Percentiles rank a stretch among this genome's conserved stretches.
These are phyloP conservation scores for Penicillium sp. DNA, from an alignment of 2,329 filamentous ascomycete genomes.

Conservation along the genomic window DNA sequence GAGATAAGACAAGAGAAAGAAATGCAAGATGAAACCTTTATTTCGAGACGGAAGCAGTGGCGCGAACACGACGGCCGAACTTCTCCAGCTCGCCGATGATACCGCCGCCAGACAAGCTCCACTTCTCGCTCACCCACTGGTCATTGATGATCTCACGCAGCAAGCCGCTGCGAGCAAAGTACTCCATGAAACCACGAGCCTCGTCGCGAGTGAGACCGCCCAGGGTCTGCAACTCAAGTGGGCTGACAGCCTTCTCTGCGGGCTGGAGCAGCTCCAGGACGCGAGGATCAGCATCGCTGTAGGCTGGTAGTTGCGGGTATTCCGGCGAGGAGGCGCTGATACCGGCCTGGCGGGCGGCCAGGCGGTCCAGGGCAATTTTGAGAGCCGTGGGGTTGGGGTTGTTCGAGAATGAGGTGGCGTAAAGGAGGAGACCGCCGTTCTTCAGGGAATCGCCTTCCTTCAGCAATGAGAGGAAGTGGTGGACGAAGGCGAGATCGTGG, in stretches of 20 bases:
- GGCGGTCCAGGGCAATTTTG: slow-evolving; percentile 62
- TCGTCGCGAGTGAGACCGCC: slow-evolving; percentile 72
- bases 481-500: slow-evolving; percentile 76
- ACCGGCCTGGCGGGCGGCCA: slow-evolving; percentile 46
- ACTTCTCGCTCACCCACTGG: slow-evolving; percentile 72
- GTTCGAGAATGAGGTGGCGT: slow-evolving; percentile 72
- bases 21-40: slow-evolving; percentile 15
- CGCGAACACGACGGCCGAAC: slow-evolving; percentile 42
- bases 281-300: slow-evolving; percentile 53
- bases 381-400: slow-evolving; percentile 63
- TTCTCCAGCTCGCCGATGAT: slow-evolving; percentile 84
- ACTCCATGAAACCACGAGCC: slow-evolving; percentile 80
- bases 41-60: slow-evolving; percentile 13
- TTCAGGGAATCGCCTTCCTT: slow-evolving; percentile 45
- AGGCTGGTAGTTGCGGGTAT: slow-evolving; percentile 53
- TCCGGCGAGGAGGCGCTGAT: slow-evolving; percentile 39
- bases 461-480: slow-evolving; percentile 72
- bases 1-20: slow-evolving; percentile 10
- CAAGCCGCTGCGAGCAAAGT: slow-evolving; percentile 85
- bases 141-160: slow-evolving; percentile 70
- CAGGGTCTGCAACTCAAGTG: slow-evolving; percentile 55
- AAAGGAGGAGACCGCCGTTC: slow-evolving; percentile 79
- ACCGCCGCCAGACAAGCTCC: slow-evolving; percentile 77
- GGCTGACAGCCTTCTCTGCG: slow-evolving; percentile 31
- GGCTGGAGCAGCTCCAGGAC: slow-evolving; percentile 47